A percentile compares a stretch with the other conserved stretches of the same genome.
Conservation (phyloP, 441 rosid genomes). For the Eruca vesicaria region DNA sequence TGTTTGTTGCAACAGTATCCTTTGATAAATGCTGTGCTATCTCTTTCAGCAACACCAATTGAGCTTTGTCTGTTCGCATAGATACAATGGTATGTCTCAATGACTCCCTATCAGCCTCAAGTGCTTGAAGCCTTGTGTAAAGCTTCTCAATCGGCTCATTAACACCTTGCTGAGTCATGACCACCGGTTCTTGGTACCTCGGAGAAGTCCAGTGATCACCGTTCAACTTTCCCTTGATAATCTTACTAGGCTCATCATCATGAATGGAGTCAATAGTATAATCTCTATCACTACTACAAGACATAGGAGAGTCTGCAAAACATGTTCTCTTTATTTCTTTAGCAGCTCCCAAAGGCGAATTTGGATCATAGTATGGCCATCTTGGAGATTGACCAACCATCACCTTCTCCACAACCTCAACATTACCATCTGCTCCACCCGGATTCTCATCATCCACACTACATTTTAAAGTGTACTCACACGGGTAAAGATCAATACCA, state of each 20-base stretch:
- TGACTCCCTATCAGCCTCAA: slow-evolving; percentile 96
- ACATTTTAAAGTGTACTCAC: slow-evolving; percentile 72
- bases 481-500: slow-evolving; percentile 48
- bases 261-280: slow-evolving; percentile 82
- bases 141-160: slow-evolving; percentile 76
- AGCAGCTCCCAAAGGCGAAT: slow-evolving; percentile 46
- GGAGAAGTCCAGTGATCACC: slow-evolving; percentile 50
- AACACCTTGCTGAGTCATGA: slow-evolving; percentile 40
- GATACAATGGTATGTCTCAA: slow-evolving; percentile 89
- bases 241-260: slow-evolving; percentile 35
- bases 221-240: slow-evolving; percentile 25
- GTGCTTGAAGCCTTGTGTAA: slow-evolving; percentile 87
- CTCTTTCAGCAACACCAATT: slow-evolving; percentile 82
- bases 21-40: slow-evolving; percentile 84
- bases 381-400: slow-evolving; percentile 78
- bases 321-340: slow-evolving; percentile 48
- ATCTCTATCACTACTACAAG: slow-evolving; percentile 60
- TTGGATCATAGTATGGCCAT: slow-evolving; percentile 44
- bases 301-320: slow-evolving; percentile 58
- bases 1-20: slow-evolving; percentile 55
- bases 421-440: slow-evolving; percentile 44
- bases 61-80: slow-evolving; percentile 96
- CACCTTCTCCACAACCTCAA: slow-evolving; percentile 61
- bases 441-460: slow-evolving; percentile 59
- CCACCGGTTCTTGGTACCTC: slow-evolving; percentile 36